Base-by-base conservation (phyloP, 2,329 filamentous ascomycete species). In the Xylaria arbuscula region DNA sequence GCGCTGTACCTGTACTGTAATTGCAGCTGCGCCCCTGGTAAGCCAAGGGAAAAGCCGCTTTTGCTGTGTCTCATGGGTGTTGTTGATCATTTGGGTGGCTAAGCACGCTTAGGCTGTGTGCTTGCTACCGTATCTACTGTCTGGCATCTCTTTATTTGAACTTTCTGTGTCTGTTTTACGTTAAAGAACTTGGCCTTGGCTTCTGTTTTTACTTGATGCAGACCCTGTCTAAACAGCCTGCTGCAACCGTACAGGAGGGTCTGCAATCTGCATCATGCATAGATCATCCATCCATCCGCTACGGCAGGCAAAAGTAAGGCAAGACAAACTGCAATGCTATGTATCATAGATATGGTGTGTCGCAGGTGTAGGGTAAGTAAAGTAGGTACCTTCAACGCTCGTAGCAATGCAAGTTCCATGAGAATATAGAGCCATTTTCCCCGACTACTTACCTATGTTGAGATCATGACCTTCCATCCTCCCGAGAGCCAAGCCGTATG, bases 191-290 rank as follows among this genome's bases (percentile, higher is more conserved):
- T 28, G 28, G 28, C 5, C 28, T 28, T 28, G 28, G 28, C 28
- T 28, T 2, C 28, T 28, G 3, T 28, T 5, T 5, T 5, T 28
- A 28, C 5, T 28, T 28, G 28, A 28, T 28, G 28, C 5, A 28
- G 3, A 28, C 28, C 28, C 28, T n/a, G n/a, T n/a, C n/a, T 28
- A 28, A 28, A 28, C 28, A 5, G 28, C 28, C 28, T 28, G 28
- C 28, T 28, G 36, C 36, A 40, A 40, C 36, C 9, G 13, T 10
- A 28, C 36, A 38, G 38, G 6, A 28, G 6, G 38, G 11, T 13
- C 53, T 22, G 7, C 3, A 57, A 64, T 64, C 66, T 61, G 56
- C 56, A 24, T 65, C 54, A 63, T 63, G 56, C 68, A 70, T 54
- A 38, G 24, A 62, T 59, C 28, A 32, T 24, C 22, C 50, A 54